Evolutionary conservation across 177 flowering plant genomes (phyloP).

Genomic region (Vitis hybrid): DNA sequence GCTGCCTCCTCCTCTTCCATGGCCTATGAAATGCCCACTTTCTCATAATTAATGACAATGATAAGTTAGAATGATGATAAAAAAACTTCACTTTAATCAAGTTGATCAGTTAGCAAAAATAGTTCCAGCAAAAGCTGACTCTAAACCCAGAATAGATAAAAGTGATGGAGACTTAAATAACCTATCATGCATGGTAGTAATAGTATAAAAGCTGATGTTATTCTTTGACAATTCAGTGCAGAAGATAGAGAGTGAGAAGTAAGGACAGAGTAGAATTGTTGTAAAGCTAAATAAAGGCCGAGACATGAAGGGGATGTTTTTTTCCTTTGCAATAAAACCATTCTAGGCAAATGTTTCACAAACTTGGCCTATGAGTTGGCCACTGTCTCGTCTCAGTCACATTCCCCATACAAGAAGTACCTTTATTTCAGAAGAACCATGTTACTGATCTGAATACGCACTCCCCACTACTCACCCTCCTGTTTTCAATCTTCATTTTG

Average conservation of each 20-base stretch:
- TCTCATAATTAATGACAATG: too few relatives aligned
- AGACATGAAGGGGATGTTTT: constrained; percentile 21
- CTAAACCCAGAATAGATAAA: not conserved
- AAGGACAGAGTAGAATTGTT: constrained; percentile 12
- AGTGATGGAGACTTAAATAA: not conserved
- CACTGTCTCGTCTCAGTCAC: constrained; percentile 23
- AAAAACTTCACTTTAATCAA: too few relatives aligned
- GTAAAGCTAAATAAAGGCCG: constrained; percentile 22
- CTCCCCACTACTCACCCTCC: not conserved
- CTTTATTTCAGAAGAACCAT: constrained; percentile 7
- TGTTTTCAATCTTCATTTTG: not conserved
- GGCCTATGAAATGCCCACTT: too few relatives aligned
- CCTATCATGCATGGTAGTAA: not conserved
- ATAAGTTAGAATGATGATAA: too few relatives aligned
- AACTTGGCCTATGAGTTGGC: constrained; percentile 2
- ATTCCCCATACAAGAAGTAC: constrained; percentile 15
- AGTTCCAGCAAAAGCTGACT: not conserved
- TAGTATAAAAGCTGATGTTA: not conserved
- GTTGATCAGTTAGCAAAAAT: too few relatives aligned
- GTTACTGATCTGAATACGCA: not conserved
- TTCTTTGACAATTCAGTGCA: constrained; percentile 3
- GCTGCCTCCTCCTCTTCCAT: too few relatives aligned
- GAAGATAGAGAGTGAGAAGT: constrained; percentile 14
- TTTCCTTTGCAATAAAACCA: not conserved
- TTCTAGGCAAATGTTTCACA: constrained; percentile 17